Conservation (phyloP, 495 filamentous ascomycete species). For the Hypomontagnella submonticulosa region DNA sequence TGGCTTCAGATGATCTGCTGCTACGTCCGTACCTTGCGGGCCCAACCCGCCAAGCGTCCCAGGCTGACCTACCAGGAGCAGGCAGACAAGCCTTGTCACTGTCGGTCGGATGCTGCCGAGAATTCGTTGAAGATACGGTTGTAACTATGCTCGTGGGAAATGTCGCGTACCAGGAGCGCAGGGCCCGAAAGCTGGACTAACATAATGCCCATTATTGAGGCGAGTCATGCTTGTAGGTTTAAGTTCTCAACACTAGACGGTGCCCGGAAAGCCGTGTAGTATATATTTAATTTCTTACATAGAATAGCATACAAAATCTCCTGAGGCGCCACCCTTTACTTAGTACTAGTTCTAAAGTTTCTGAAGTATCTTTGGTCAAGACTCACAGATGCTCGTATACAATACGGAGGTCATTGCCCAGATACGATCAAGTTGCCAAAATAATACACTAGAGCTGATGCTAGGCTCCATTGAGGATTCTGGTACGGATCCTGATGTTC, state of each 20-base stretch:
- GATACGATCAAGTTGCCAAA: too few relatives aligned
- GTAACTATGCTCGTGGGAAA: slow-evolving; percentile 18
- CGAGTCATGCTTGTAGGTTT: slow-evolving; percentile 22
- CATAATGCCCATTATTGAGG: neutral
- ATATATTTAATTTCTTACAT: neutral
- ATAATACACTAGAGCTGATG: neutral
- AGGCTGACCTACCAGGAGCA: slow-evolving; percentile 30
- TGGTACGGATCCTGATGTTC: slow-evolving; percentile 33
- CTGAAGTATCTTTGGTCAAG: too few relatives aligned
- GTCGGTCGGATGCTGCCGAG: slow-evolving; percentile 46
- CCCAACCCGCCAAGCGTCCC: slow-evolving; percentile 35
- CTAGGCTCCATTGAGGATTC: slow-evolving; percentile 23
- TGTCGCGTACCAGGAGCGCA: slow-evolving; percentile 15
- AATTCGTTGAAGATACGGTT: slow-evolving; percentile 21
- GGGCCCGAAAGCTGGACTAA: slow-evolving; percentile 24
- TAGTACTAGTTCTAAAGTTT: neutral
- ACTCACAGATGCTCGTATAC: too few relatives aligned
- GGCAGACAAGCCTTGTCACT: slow-evolving; percentile 32
- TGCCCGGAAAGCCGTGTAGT: neutral
- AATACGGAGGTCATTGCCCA: too few relatives aligned
- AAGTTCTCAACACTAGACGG: slow-evolving; percentile 1
- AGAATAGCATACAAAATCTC: neutral
- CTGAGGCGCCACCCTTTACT: neutral
- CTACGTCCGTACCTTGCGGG: slow-evolving; percentile 50
- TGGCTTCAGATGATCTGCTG: slow-evolving; percentile 45